phyloP scores from a whole-genome alignment of 2,329 filamentous ascomycete species.

The Ophiostoma quercus region DNA sequence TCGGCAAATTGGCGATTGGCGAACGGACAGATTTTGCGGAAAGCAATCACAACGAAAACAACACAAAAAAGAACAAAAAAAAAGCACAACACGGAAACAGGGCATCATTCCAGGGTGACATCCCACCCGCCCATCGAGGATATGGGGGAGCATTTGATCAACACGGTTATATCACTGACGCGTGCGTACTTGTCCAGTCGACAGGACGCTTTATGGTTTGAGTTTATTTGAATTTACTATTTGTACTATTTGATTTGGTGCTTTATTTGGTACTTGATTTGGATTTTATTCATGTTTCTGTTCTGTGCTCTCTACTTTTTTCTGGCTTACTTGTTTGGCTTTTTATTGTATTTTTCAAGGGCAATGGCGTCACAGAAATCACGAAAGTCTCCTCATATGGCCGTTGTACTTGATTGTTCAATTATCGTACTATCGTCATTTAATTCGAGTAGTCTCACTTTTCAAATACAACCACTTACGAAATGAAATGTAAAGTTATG shows the following conservation, averaged over 20 bases:
- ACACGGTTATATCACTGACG: constrained; percentile 16
- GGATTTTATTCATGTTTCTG: neutral
- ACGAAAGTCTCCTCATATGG: neutral
- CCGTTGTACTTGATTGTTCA: neutral
- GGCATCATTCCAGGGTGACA: constrained; percentile 7
- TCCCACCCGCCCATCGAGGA: neutral
- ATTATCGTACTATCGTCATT: neutral
- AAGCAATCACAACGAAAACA: neutral
- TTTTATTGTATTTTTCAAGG: neutral
- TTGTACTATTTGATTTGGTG: neutral
- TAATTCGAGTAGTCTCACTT: neutral
- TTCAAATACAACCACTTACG: too few species aligned
- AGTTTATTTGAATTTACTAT: neutral
- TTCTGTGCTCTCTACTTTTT: neutral
- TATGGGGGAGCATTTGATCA: constrained; percentile 14
- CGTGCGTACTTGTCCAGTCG: constrained; percentile 12
- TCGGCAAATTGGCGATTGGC: neutral
- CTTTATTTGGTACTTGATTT: neutral
- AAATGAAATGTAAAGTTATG: too few species aligned
- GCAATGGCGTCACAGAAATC: neutral
- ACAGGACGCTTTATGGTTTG: constrained; percentile 12
- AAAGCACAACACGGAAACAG: neutral
- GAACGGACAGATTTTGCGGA: neutral
- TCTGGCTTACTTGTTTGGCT: neutral
- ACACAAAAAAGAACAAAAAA: neutral